Evolutionary conservation across 805 yeast genomes (phyloP).

Genomic region (Naumovozyma dairenensis): DNA sequence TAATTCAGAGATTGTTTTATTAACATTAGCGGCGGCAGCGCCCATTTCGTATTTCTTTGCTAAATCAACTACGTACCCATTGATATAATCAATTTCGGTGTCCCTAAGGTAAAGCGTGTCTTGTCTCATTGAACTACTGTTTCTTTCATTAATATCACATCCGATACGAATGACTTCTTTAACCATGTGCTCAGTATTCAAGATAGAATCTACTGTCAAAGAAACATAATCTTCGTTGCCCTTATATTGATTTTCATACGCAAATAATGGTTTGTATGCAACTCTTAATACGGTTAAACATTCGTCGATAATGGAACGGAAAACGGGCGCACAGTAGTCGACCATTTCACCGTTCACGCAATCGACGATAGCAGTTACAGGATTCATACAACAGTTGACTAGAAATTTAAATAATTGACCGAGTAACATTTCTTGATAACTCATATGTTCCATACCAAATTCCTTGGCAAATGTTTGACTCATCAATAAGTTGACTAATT

Average conservation of each 20-base stretch:
- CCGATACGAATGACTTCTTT: slow-evolving; percentile 33
- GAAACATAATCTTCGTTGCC: slow-evolving; percentile 21
- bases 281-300: slow-evolving; percentile 24
- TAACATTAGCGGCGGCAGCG: slow-evolving; percentile 22
- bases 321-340: slow-evolving; percentile 32
- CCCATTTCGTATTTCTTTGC: slow-evolving; percentile 37
- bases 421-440: slow-evolving; percentile 40
- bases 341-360: slow-evolving; percentile 73
- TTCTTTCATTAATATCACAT: slow-evolving; percentile 40
- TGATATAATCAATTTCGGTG: slow-evolving; percentile 76
- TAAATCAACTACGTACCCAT: slow-evolving; percentile 60
- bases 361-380: slow-evolving; percentile 68
- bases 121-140: slow-evolving; percentile 43
- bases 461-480: slow-evolving; percentile 17
- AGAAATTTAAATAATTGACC: slow-evolving; percentile 69
- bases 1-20: slow-evolving; percentile 27
- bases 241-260: slow-evolving; percentile 16
- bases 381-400: slow-evolving; percentile 76
- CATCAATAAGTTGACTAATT: slow-evolving; percentile 24
- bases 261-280: slow-evolving; percentile 23
- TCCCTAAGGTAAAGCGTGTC: slow-evolving; percentile 45
- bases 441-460: slow-evolving; percentile 26
- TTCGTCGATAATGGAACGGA: slow-evolving; percentile 29
- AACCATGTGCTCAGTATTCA: slow-evolving; percentile 29
- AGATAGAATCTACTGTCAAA: slow-evolving; percentile 17